Conservation (phyloP, 1,284 basidiomycete species). For the Porogramme epimiltina region DNA sequence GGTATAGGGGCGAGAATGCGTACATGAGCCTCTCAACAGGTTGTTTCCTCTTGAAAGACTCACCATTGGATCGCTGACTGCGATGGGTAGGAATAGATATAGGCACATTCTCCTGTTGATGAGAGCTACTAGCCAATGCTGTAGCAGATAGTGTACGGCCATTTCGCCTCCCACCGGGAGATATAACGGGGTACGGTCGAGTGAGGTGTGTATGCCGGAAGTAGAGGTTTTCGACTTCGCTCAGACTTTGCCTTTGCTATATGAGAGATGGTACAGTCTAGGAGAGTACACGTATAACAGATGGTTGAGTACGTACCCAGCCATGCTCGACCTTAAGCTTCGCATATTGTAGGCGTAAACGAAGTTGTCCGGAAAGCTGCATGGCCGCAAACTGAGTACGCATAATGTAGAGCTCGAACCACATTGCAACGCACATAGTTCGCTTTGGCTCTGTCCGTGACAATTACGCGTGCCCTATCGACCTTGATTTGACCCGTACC, state of each 20-base stretch:
- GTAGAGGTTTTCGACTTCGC: slow-evolving; percentile 79
- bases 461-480: slow-evolving; percentile 7
- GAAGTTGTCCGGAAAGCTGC: slow-evolving; percentile 73
- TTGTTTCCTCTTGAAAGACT: no score
- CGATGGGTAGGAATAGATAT: not conserved
- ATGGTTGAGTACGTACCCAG: slow-evolving; percentile 53
- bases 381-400: not conserved
- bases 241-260: slow-evolving; percentile 73
- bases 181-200: slow-evolving; percentile 25
- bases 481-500: slow-evolving; percentile 3
- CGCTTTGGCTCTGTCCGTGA: slow-evolving; percentile 56
- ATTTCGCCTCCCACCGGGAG: slow-evolving; percentile 19
- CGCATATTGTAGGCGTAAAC: slow-evolving; percentile 75
- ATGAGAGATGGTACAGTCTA: not conserved
- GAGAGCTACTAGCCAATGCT: not conserved
- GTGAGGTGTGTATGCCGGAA: slow-evolving; percentile 62
- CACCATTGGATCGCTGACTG: no score
- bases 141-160: slow-evolving; percentile 9
- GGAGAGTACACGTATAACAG: not conserved
- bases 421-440: slow-evolving; percentile 51
- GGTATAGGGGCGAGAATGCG: not conserved
- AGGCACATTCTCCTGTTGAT: slow-evolving; percentile 1
- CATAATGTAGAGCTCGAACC: not conserved
- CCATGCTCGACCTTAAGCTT: slow-evolving; percentile 78
- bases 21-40: slow-evolving; percentile 10